Base-by-base conservation (phyloP, 2,329 filamentous ascomycete species). In the Pseudogymnoascus sp. region DNA sequence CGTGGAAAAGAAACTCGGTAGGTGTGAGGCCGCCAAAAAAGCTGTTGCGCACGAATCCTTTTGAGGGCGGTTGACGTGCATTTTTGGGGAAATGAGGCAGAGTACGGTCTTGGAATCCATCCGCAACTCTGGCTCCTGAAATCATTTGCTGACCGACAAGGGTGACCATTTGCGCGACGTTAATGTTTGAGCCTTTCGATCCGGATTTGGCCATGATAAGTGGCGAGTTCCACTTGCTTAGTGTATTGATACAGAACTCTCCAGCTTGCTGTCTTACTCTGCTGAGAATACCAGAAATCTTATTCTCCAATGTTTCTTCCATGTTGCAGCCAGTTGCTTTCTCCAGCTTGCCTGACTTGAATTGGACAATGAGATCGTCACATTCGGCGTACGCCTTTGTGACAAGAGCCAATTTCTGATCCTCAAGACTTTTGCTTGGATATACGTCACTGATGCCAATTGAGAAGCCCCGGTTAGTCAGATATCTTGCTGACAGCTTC, bases 111-210 rank as follows among this genome's bases (percentile, higher is more conserved):
- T 97, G 93, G 77, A 99, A 99, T 5, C 95, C 95, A 76, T 99
- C 91, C 50, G 91, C 85, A 34, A 99, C 93, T 84, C 95, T 93
- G 72, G 90, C 86, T 59, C 92, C 91, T 65, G 90, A 90, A 71
- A 99, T 97, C 84, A 97, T 97, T 70, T 99, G 95, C 77, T 99
- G 95, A 60, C 95, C 95, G 73, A 99, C 95, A 64, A 93, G 87
- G 63, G 95, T 93, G 73, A 97, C 90, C 95, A 99, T 99, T 79
- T 99, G 95, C 7, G 95, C 95, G 36, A 99, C 95, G 81, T 99
- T 99, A 80, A 99, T 96, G 70, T 91, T 89, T 4, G 92, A 96
- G 74, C 95, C 95, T 76, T 99, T 99, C 62, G 93, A 97, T 59
- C 95, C 95, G 11, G 91, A 97, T 66, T 91, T 95, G 66, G 95